A percentile compares a stretch with the other conserved stretches of the same genome.
These are phyloP conservation scores for Penicillium desertorum DNA, from an alignment of 495 filamentous ascomycete species.

Conservation along the genomic window DNA sequence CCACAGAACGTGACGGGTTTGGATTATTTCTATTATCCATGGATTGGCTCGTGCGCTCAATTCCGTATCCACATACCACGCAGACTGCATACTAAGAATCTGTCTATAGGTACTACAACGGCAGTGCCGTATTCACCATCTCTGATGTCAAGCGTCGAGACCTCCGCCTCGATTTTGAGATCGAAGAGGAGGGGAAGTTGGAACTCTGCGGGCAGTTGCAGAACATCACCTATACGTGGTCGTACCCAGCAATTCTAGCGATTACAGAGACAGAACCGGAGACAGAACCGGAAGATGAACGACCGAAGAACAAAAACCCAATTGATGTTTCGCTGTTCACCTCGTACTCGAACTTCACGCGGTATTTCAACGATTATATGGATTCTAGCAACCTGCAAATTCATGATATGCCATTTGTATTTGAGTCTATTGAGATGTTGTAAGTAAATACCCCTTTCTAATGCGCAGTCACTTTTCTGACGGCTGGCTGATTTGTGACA, in stretches of 20 bases:
- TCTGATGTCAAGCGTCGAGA: background rate
- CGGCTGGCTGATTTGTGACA: background rate
- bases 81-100: background rate
- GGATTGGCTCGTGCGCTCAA: slow-evolving; percentile 1
- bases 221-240: background rate
- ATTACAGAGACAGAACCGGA: background rate
- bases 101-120: slow-evolving; percentile 1
- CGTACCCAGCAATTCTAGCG: background rate
- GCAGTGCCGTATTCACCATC: background rate
- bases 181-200: background rate
- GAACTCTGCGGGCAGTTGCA: background rate
- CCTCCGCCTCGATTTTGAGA: background rate
- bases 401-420: background rate
- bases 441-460: background rate
- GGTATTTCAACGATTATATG: background rate
- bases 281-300: background rate
- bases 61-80: background rate
- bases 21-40: slow-evolving; percentile 2
- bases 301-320: slow-evolving; percentile 1
- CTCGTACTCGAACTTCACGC: slow-evolving; percentile 1
- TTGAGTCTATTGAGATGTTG: slow-evolving; percentile 1
- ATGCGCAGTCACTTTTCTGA: background rate
- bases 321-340: slow-evolving; percentile 3
- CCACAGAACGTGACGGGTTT: background rate
- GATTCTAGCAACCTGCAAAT: background rate